Evolutionary conservation across 2,329 filamentous ascomycete genomes (phyloP).

Genomic region (Aspergillus aculeatus): DNA sequence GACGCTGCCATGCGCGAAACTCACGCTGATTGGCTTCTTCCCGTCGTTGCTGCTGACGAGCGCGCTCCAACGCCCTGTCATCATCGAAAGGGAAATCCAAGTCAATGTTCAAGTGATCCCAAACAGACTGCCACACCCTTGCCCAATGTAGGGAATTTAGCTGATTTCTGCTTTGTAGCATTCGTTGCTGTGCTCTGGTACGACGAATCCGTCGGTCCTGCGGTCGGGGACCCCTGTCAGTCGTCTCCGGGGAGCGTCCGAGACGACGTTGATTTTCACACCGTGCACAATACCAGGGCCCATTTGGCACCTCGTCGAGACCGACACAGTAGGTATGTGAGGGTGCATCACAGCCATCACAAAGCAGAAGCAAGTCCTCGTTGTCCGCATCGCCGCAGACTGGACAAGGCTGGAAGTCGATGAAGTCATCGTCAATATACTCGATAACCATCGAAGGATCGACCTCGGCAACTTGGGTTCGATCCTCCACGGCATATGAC

Average conservation of each 20-base stretch:
- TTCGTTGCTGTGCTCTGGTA: conserved; percentile 47
- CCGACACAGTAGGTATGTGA: conserved; percentile 93
- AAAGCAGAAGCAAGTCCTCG: conserved; percentile 81
- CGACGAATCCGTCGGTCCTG: conserved; percentile 49
- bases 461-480: conserved; percentile 78
- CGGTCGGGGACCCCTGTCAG: conserved; percentile 29
- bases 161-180: conserved; percentile 40
- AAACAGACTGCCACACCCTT: conserved; percentile 85
- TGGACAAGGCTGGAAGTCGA: conserved; percentile 70
- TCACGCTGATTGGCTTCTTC: conserved; percentile 56
- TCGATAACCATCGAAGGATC: conserved; percentile 69
- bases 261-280: conserved; percentile 57
- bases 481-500: conserved; percentile 56
- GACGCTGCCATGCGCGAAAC: conserved; percentile 74
- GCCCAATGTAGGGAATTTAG: conserved; percentile 62
- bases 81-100: conserved; percentile 84
- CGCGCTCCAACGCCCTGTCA: conserved; percentile 60
- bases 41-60: conserved; percentile 51
- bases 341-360: conserved; percentile 83
- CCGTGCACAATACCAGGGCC: conserved; percentile 87
- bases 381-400: conserved; percentile 79
- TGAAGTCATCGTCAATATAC: conserved; percentile 62
- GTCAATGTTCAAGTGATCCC: conserved; percentile 73
- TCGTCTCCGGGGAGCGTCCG: conserved; percentile 38
- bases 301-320: conserved; percentile 70